Base-by-base conservation (phyloP, 208 protist species). In the Trypanosoma congolense region DNA sequence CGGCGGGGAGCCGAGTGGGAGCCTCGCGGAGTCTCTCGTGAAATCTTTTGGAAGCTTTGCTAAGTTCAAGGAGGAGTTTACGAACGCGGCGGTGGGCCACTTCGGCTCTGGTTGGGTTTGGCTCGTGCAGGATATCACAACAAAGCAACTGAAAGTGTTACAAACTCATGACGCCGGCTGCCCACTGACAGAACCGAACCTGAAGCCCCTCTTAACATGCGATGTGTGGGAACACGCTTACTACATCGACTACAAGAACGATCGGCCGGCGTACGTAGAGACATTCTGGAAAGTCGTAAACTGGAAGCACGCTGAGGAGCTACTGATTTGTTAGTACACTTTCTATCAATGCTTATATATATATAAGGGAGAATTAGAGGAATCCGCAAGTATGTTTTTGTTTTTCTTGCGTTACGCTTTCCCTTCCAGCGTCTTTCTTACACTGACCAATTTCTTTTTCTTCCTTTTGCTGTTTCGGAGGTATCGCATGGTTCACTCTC, bases 71-170 rank as follows among this genome's bases (percentile, higher is more conserved):
- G 73, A 94, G 67, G 80, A 93, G 67, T 97, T 97, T 71, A 90
- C 81, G 35, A 69, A 62, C 29, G 86, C 71, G 14, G 91, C 90
- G 19, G 65, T 69, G 35, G 83, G 76, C 16, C 92, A 97, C 70
- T 97, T 97, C 50, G 95, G 95, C 65, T 95, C 86, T 24, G 95
- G 95, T 47, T 98, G 95, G 95, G 91, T 76, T 31, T 98, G 92
- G 92, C 85, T 98, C 10, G 92, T 96, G 49, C 77, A 90, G 65
- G 85, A 97, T 59, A 78, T 58, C 16, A 67, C 56, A n/a, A 79
- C 56, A 40, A 80, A 80, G 24, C 90, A 88, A 66, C 75, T 96
- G 48, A 83, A 85, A 67, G 77, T 96, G 35, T 66, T 78, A 60
- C 71, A 83, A 60, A 86, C 78, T 38, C 85, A 88, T 70, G 59